A percentile compares a stretch with the other conserved stretches of the same genome.
These are phyloP conservation scores for Diaporthe ampelina DNA, from an alignment of 2,329 filamentous ascomycete genomes.

Conservation along the genomic window DNA sequence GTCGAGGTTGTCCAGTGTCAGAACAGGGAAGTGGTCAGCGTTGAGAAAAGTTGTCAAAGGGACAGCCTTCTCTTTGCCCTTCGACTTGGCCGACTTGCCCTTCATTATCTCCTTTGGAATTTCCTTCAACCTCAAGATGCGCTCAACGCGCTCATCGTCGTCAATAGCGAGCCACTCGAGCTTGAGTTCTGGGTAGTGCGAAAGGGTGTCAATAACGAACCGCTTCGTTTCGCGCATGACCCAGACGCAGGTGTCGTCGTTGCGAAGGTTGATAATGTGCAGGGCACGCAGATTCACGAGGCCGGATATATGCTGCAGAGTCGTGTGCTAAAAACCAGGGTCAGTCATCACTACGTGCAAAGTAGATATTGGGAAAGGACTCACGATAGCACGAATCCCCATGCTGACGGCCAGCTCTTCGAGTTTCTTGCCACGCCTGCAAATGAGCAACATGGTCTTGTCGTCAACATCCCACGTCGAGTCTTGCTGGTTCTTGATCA, in stretches of 20 bases:
- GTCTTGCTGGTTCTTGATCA: constrained; percentile 71
- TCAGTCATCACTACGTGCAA: constrained; percentile 31
- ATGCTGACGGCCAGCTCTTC: constrained; percentile 70
- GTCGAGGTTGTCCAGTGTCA: constrained; percentile 46
- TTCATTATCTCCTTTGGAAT: constrained; percentile 49
- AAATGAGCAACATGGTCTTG: constrained; percentile 68
- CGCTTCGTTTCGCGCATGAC: constrained; percentile 69
- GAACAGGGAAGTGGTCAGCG: constrained; percentile 46
- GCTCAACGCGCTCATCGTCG: constrained; percentile 62
- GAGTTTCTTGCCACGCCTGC: constrained; percentile 61
- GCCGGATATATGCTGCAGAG: constrained; percentile 67
- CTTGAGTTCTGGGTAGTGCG: constrained; percentile 67
- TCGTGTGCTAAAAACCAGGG: constrained; percentile 61
- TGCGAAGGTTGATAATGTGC: constrained; percentile 67
- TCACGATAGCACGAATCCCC: constrained; percentile 67
- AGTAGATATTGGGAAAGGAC: constrained; percentile 45
- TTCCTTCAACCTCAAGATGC: constrained; percentile 60
- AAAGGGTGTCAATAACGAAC: constrained; percentile 72
- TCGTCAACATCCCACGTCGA: constrained; percentile 70
- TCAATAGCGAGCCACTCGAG: constrained; percentile 72
- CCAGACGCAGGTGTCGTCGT: constrained; percentile 69
- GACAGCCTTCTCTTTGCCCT: constrained; percentile 53
- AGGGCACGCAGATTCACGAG: constrained; percentile 69
- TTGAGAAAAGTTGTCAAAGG: constrained; percentile 31
- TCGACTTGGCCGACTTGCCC: constrained; percentile 48